Evolutionary conservation across 331 rosid genomes (phyloP), one percentile per base, ranked within the genome.

Genomic region (Cydonia oblonga): DNA sequence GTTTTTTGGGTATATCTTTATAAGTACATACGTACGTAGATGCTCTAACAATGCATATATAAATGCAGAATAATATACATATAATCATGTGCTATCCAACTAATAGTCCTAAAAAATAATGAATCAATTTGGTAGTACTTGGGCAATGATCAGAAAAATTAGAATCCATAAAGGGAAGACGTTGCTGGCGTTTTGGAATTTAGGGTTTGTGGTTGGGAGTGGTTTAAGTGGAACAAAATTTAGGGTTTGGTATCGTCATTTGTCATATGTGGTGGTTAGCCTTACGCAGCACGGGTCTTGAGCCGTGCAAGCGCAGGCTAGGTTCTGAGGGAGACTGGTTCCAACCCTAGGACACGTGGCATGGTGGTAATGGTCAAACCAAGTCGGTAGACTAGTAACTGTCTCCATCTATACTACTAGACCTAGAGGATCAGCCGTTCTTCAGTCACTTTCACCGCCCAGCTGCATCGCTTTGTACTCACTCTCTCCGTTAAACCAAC

Each of bases 321-420:
- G 54, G 63, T 19, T 60, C 10, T 32, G 82, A 78, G 42, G n/a
- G 24, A 22, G 78, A 78, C 78, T 33, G 70, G 26, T 72, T 78
- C 78, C 70, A 72, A 72, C 70, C 46, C 77, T 56, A 7, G 24
- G 19, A 13, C 57, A 52, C 57, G 23, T 52, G 70, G 65, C 82
- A 26, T 12, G 23, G 2, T 40, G 68, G n/a, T n/a, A 75, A 9
- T 46, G 68, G 61, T 46, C 32, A 44, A 56, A 23, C 73, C 30
- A 11, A 40, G 46, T 40, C 46, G 11, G 46, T 40, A 40, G 46
- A 40, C 46, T 40, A 12, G 46, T 10, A 40, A 40, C 46, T 11
- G 5, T 40, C 46, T 40, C n/a, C 57, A 18, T n/a, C 57, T 6
- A 7, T 18, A 69, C 74, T 11, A 65, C 38, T 70, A 65, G 42